Evolutionary conservation across 225 moss, liverwort and hornwort species (phyloP).

Genomic region (Lunularia cruciata): DNA sequence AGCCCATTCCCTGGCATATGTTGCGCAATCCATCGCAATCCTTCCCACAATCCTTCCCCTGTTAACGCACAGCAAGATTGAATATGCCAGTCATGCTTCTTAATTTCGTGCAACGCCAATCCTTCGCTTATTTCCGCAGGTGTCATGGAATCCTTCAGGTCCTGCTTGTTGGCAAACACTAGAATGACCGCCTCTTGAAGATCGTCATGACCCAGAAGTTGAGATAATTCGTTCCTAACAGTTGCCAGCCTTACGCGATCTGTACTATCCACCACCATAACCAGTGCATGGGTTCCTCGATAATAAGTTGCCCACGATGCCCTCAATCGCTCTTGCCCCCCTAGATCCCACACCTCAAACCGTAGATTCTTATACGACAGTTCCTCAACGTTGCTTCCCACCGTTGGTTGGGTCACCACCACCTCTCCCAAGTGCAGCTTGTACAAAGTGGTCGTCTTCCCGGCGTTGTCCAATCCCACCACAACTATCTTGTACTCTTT

Average conservation of each 20-base stretch:
- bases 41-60: slow-evolving; percentile 83
- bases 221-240: slow-evolving; percentile 80
- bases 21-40: slow-evolving; percentile 87
- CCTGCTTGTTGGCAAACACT: slow-evolving; percentile 85
- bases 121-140: slow-evolving; percentile 85
- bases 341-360: slow-evolving; percentile 88
- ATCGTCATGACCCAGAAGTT: slow-evolving; percentile 74
- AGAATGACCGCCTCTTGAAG: slow-evolving; percentile 71
- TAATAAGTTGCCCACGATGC: slow-evolving; percentile 85
- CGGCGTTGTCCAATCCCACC: slow-evolving; percentile 84
- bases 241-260: slow-evolving; percentile 65
- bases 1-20: slow-evolving; percentile 65
- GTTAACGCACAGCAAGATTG: slow-evolving; percentile 86
- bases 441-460: slow-evolving; percentile 82
- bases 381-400: slow-evolving; percentile 85
- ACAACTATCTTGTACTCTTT: slow-evolving; percentile 91
- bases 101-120: slow-evolving; percentile 72
- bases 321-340: slow-evolving; percentile 83
- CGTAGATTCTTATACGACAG: slow-evolving; percentile 80
- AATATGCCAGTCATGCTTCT: slow-evolving; percentile 87
- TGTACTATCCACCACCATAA: slow-evolving; percentile 87
- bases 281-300: slow-evolving; percentile 82
- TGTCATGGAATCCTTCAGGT: slow-evolving; percentile 84
- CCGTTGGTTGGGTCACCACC: slow-evolving; percentile 81
- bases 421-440: slow-evolving; percentile 91